These are phyloP conservation scores for Naegleria lovaniensis DNA, from an alignment of 208 protist genomes.

Conservation along the genomic window DNA sequence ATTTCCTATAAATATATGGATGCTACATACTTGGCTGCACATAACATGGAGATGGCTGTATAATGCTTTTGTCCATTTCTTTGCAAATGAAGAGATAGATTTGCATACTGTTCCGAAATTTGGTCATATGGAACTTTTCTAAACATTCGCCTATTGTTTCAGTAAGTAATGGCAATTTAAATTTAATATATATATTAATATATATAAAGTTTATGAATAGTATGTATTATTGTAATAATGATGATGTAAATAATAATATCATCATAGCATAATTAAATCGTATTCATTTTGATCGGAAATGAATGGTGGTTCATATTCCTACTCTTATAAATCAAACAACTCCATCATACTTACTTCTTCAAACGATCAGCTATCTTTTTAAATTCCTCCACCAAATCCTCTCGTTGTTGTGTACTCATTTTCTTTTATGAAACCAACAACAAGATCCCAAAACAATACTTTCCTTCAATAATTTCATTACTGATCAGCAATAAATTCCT, in stretches of 20 bases:
- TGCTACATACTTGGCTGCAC: not conserved
- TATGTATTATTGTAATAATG: too few relatives aligned
- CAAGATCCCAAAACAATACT: too few relatives aligned
- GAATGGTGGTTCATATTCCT: not conserved
- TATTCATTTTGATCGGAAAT: too few relatives aligned
- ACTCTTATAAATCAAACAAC: not conserved
- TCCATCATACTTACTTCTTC: slow-evolving; percentile 11
- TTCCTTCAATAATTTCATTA: too few relatives aligned
- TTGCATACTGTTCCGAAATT: not conserved
- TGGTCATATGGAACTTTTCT: not conserved
- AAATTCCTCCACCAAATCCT: slow-evolving; percentile 14
- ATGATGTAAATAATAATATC: too few relatives aligned
- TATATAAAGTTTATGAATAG: not conserved
- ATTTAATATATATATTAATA: not conserved
- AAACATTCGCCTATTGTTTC: not conserved
- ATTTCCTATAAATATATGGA: too few relatives aligned
- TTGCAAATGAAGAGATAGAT: not conserved
- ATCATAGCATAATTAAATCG: too few relatives aligned
- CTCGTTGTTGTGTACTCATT: not conserved
- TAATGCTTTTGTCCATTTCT: slow-evolving; percentile 17
- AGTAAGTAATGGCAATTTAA: not conserved
- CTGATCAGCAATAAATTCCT: too few relatives aligned
- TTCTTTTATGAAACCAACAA: not conserved
- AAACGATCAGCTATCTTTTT: slow-evolving; percentile 11
- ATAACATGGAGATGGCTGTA: not conserved